These are phyloP conservation scores for Circinella minor DNA, from an alignment of 371 early-diverging fungal species.

Conservation along the genomic window DNA sequence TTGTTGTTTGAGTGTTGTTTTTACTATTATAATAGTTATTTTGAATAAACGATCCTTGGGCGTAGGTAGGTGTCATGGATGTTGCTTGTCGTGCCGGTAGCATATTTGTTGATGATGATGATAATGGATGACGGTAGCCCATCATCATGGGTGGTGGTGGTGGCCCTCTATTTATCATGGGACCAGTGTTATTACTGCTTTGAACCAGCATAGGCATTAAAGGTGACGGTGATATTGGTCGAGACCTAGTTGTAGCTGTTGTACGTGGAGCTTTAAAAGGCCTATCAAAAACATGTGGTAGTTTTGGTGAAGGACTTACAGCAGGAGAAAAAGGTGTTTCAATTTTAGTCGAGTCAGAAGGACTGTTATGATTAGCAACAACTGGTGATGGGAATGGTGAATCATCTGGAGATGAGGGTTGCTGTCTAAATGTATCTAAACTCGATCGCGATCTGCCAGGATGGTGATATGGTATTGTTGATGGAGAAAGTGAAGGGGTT, in stretches of 20 bases:
- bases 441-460: not conserved
- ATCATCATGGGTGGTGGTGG: not conserved
- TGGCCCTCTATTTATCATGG: not conserved
- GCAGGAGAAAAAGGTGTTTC: not conserved
- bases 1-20: not conserved
- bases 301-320: not conserved
- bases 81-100: not conserved
- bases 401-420: not conserved
- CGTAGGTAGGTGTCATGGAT: not conserved
- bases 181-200: too few relatives aligned
- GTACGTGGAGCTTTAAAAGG: not conserved
- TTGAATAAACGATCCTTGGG: constrained; percentile 3
- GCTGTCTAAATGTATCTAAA: constrained; percentile 1
- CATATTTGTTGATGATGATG: not conserved
- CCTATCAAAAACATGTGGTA: not conserved
- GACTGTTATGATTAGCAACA: not conserved
- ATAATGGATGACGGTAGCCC: not conserved
- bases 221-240: not conserved
- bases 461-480: not conserved
- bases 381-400: constrained; percentile 1
- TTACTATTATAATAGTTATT: not conserved
- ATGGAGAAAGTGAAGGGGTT: constrained; percentile 5
- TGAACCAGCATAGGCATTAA: too few relatives aligned
- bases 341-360: not conserved
- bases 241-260: not conserved